Base-by-base conservation (phyloP, 2,329 filamentous ascomycete species). In the Clonostachys chloroleuca region DNA sequence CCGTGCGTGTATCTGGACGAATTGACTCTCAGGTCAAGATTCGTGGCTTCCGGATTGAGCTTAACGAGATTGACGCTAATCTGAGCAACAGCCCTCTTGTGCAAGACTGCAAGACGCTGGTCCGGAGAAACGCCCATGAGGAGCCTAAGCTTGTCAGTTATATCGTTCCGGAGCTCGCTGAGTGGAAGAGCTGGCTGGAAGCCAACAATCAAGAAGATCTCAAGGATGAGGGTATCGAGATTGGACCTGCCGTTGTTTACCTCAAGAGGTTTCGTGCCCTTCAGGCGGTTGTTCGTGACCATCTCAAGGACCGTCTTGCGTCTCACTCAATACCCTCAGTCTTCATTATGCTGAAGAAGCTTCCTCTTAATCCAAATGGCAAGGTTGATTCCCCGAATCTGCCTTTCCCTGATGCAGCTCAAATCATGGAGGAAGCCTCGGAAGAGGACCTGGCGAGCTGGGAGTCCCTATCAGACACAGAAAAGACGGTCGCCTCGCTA, bases 21-120 rank as follows among this genome's bases (percentile, higher is more conserved):
- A 84, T 83, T 20, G 92, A 97, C 60, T 80, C 86, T 55, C 92
- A 97, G 63, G 89, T 96, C 71, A 99, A 97, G 74, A 92, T 97
- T 54, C 86, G 94, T 50, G 92, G 92, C 2, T 97, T 96, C 76
- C 80, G 92, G 51, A 95, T 99, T 55, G 94, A 99, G 69, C 83
- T 97, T 42, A 87, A 86, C 52, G 94, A 97, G 55, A 96, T 97
- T 55, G 92, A 97, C 65, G 87, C 77, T 40, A 86, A 95, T 63
- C 71, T 96, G 42, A 87, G 83, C 46, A 78, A 83, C 41, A 81
- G 89, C 66, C 83, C 81, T 1, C 69, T 95, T 20, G 80, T 97
- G 20, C 79, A 89, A 39, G 92, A 97, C 54, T 90, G 87, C 66
- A 84, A 89, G 55, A 97, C 92, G 0, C 71, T 97, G 4, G 82